These are phyloP conservation scores for Daldinia vernicosa DNA, from an alignment of 495 filamentous ascomycete genomes.

Conservation along the genomic window DNA sequence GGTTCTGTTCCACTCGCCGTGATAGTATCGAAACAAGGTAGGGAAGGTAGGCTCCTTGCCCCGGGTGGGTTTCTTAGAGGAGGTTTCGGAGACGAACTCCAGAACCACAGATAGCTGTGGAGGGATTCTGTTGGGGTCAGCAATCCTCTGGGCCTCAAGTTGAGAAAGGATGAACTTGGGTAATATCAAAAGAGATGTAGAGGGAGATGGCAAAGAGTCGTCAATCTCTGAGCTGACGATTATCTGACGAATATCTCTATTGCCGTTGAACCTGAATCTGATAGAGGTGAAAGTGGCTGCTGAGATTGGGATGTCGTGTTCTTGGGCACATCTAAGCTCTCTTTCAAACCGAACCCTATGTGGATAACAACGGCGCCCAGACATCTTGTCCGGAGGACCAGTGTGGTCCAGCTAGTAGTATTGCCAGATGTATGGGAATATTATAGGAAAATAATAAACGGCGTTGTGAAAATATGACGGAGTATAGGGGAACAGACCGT, in stretches of 20 bases:
- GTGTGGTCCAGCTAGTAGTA: not conserved
- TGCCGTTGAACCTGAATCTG: slow-evolving; percentile 20
- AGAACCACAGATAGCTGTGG: slow-evolving; percentile 39
- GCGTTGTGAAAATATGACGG: not conserved
- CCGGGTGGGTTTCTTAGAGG: slow-evolving; percentile 11
- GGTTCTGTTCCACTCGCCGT: slow-evolving; percentile 14
- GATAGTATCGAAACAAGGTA: slow-evolving; percentile 47
- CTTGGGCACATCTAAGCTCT: slow-evolving; percentile 19
- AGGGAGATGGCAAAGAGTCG: not conserved
- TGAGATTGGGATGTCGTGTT: slow-evolving; percentile 14
- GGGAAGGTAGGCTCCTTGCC: slow-evolving; percentile 21
- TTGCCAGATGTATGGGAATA: not conserved
- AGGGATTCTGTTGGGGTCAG: slow-evolving; percentile 30
- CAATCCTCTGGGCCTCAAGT: slow-evolving; percentile 49
- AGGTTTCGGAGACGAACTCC: slow-evolving; percentile 31
- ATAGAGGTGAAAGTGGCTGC: slow-evolving; percentile 10
- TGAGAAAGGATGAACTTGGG: slow-evolving; percentile 49
- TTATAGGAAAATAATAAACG: not conserved
- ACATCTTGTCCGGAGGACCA: not conserved
- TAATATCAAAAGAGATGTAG: not conserved
- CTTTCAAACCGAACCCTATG: not conserved
- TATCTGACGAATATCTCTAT: not conserved
- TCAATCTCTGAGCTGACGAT: not conserved
- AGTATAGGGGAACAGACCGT: not conserved
- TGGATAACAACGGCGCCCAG: not conserved